A percentile compares a stretch with the other conserved stretches of the same genome.
These are phyloP conservation scores for Pseudogymnoascus sp. DNA, from an alignment of 2,329 filamentous ascomycete genomes.

Conservation along the genomic window DNA sequence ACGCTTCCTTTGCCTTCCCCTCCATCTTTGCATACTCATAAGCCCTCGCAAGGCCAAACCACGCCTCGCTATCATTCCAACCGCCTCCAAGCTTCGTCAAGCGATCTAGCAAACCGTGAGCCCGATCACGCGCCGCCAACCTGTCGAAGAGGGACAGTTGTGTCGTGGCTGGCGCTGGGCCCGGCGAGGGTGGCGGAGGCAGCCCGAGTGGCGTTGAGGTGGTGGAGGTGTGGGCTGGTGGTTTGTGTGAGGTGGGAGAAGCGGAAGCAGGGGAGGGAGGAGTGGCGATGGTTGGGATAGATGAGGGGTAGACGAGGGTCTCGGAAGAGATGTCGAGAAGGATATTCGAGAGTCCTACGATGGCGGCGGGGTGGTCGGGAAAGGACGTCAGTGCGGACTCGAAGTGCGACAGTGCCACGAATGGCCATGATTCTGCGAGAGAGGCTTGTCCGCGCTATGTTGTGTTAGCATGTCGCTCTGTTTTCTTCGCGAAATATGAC, in stretches of 20 bases:
- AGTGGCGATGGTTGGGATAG: conserved; percentile 30
- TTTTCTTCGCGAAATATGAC: conserved; percentile 23
- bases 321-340: conserved; percentile 78
- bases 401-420: conserved; percentile 67
- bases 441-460: conserved; percentile 27
- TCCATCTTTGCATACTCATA: conserved; percentile 80
- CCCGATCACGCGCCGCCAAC: conserved; percentile 82
- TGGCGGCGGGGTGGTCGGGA: conserved; percentile 71
- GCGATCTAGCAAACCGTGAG: conserved; percentile 71
- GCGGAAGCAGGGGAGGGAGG: conserved; percentile 21
- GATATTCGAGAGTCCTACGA: conserved; percentile 74
- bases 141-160: conserved; percentile 44
- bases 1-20: conserved; percentile 81
- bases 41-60: conserved; percentile 79
- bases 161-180: conserved; percentile 17
- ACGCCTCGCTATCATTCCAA: conserved; percentile 91
- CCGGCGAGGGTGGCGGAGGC: not conserved
- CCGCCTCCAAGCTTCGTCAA: conserved; percentile 78
- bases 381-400: conserved; percentile 75
- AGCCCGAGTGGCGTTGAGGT: not conserved
- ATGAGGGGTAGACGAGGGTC: conserved; percentile 51
- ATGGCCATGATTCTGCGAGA: conserved; percentile 36
- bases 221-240: not conserved
- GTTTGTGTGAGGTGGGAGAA: conserved; percentile 12
- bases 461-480: conserved; percentile 24